A percentile compares a stretch with the other conserved stretches of the same genome.
These are phyloP conservation scores for Nothophoma quercina DNA, from an alignment of 2,329 filamentous ascomycete genomes.

Conservation along the genomic window DNA sequence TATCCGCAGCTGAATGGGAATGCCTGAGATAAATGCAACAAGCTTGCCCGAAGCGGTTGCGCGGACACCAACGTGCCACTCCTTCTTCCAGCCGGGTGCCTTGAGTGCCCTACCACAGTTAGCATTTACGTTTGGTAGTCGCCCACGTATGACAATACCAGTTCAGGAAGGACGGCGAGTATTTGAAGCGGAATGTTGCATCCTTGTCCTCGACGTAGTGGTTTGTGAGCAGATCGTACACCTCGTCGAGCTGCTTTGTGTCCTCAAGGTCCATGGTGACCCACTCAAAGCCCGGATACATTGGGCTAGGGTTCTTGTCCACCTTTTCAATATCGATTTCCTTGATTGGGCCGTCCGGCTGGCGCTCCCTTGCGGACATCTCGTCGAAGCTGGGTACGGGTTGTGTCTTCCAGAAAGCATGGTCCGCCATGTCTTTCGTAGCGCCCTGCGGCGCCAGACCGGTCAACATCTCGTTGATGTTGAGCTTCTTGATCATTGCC, in stretches of 20 bases:
- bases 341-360: conserved; percentile 83
- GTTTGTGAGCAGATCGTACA: conserved; percentile 88
- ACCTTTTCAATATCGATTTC: conserved; percentile 80
- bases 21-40: conserved; percentile 94
- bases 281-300: conserved; percentile 89
- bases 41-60: conserved; percentile 83
- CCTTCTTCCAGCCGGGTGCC: conserved; percentile 89
- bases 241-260: conserved; percentile 80
- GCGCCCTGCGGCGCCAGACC: conserved; percentile 80
- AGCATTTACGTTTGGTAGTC: neutral
- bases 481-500: conserved; percentile 67
- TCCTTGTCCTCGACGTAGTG: conserved; percentile 98
- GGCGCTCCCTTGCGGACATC: conserved; percentile 50
- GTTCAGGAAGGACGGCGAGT: conserved; percentile 85
- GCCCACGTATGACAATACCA: conserved; percentile 66
- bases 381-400: conserved; percentile 83
- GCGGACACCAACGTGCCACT: conserved; percentile 95
- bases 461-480: conserved; percentile 75
- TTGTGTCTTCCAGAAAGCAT: conserved; percentile 99
- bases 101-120: conserved; percentile 76
- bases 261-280: conserved; percentile 85
- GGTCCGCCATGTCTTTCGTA: conserved; percentile 92
- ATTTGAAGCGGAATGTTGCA: conserved; percentile 97
- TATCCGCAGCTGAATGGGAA: conserved; percentile 83
- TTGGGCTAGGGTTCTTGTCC: conserved; percentile 74